phyloP scores from a whole-genome alignment of 2,329 filamentous ascomycete genomes.

The Colletotrichum graminicola region DNA sequence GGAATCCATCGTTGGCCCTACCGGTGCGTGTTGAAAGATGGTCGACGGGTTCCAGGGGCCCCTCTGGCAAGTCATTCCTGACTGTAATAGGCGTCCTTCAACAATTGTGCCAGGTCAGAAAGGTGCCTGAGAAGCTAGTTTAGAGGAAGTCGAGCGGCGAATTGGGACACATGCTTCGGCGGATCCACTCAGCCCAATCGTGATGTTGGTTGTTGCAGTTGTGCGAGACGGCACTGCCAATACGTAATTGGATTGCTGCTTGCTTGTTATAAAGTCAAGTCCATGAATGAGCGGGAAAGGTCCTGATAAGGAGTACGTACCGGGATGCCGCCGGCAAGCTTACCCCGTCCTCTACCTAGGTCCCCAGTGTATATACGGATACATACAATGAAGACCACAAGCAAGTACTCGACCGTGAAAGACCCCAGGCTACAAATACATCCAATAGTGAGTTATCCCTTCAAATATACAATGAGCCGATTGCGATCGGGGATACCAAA shows the following conservation, averaged over 20 bases:
- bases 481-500: neutral
- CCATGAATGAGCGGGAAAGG: neutral
- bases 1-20: slow-evolving; percentile 64
- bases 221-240: neutral
- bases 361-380: too few relatives aligned
- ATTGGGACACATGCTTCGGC: neutral
- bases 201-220: neutral
- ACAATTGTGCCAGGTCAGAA: neutral
- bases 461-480: neutral
- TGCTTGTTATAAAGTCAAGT: neutral
- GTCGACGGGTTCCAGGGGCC: neutral
- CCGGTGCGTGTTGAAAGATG: neutral
- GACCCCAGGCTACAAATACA: neutral
- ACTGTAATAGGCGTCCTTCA: neutral
- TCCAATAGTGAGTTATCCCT: neutral
- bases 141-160: neutral
- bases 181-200: neutral
- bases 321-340: slow-evolving; percentile 18
- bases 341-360: neutral
- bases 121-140: neutral
- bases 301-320: slow-evolving; percentile 20
- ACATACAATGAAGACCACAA: neutral
- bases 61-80: neutral
- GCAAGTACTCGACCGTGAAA: neutral
- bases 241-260: neutral